phyloP scores from a whole-genome alignment of 140 eudicot species.

The Cichorium intybus region DNA sequence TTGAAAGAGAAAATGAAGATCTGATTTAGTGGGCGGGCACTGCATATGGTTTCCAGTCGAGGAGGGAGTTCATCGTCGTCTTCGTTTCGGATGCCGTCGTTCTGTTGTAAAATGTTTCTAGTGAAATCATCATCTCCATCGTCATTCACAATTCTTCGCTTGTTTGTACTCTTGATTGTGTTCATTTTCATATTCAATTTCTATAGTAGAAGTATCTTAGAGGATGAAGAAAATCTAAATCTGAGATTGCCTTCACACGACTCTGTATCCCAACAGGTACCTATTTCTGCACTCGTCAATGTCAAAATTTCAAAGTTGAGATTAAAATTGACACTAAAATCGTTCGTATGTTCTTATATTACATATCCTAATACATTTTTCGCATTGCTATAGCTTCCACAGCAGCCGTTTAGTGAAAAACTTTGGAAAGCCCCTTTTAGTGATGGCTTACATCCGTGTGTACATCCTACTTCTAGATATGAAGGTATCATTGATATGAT shows the following conservation, averaged over 20 bases:
- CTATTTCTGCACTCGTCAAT: background rate
- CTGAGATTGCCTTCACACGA: slow-evolving; percentile 12
- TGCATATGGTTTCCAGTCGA: slow-evolving; percentile 12
- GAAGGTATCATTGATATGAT: slow-evolving; percentile 47
- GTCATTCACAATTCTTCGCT: slow-evolving; percentile 45
- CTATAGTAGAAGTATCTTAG: slow-evolving; percentile 52
- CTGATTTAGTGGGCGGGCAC: background rate
- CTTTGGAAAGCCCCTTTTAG: slow-evolving; percentile 57
- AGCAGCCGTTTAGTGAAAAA: slow-evolving; percentile 40
- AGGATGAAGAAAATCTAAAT: slow-evolving; percentile 39
- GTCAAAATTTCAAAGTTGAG: background rate
- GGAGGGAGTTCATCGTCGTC: slow-evolving; percentile 14
- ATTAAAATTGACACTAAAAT: background rate
- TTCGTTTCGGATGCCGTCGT: background rate
- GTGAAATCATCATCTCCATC: slow-evolving; percentile 37
- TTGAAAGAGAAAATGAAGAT: slow-evolving; percentile 7
- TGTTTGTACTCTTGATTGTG: slow-evolving; percentile 40
- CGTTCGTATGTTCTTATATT: background rate
- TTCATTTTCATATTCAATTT: slow-evolving; percentile 58
- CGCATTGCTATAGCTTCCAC: slow-evolving; percentile 14
- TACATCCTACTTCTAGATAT: slow-evolving; percentile 65
- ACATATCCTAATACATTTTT: background rate
- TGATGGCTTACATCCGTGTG: slow-evolving; percentile 57
- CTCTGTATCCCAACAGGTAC: slow-evolving; percentile 36
- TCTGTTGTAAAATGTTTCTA: slow-evolving; percentile 6